Conservation (phyloP, 495 filamentous ascomycete species). For the Tuber melanosporum region DNA sequence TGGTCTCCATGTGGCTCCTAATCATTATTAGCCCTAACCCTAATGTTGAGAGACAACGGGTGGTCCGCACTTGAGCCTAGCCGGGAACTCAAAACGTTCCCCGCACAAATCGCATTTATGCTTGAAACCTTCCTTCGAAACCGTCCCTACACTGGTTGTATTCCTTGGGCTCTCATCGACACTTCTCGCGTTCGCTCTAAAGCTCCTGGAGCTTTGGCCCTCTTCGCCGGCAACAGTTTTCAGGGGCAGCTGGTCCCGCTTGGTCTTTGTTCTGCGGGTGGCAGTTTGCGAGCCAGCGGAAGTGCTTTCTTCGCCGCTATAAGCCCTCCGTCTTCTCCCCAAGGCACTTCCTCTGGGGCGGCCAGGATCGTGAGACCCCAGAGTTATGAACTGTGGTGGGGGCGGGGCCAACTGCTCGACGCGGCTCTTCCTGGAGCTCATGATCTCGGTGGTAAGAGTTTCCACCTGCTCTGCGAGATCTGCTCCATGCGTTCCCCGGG, state of each 20-base stretch:
- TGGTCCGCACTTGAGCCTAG: conserved; percentile 23
- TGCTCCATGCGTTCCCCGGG: neutral
- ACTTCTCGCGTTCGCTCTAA: neutral
- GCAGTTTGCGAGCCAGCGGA: neutral
- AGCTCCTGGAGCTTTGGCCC: neutral
- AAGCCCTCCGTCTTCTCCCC: neutral
- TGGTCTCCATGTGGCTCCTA: conserved; percentile 29
- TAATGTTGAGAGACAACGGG: neutral
- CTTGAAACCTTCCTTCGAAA: neutral
- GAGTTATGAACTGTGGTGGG: neutral
- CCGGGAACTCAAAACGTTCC: conserved; percentile 16
- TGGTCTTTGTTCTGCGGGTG: neutral
- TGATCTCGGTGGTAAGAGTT: neutral
- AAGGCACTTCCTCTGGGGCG: neutral
- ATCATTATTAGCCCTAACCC: neutral
- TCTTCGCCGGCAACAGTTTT: neutral
- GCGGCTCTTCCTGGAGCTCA: neutral
- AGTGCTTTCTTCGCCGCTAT: neutral
- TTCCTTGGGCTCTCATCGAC: neutral
- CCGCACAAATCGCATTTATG: neutral
- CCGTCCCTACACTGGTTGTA: neutral
- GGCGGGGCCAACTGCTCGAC: neutral
- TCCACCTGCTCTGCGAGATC: neutral
- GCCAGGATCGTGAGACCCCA: neutral
- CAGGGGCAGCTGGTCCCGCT: neutral